phyloP scores from a whole-genome alignment of 2,329 filamentous ascomycete genomes.

The Colletotrichum sansevieriae region DNA sequence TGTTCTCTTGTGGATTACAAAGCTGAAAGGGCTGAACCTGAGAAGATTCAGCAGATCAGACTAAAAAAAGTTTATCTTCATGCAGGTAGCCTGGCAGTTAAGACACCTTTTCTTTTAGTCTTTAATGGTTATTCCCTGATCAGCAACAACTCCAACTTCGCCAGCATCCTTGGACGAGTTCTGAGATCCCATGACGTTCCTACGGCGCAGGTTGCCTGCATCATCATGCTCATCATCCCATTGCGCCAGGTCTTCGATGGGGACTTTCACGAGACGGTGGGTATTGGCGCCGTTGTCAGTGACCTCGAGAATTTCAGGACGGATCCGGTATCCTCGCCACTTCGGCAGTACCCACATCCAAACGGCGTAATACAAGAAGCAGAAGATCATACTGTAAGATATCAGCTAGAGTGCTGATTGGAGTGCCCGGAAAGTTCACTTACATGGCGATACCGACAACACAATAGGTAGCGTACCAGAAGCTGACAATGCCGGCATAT shows the following conservation, averaged over 20 bases:
- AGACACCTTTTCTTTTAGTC: not conserved
- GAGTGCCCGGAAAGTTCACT: constrained; percentile 48
- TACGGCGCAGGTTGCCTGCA: constrained; percentile 48
- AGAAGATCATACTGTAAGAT: constrained; percentile 59
- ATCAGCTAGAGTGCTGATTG: not conserved
- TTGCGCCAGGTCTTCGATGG: constrained; percentile 58
- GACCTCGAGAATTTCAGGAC: constrained; percentile 66
- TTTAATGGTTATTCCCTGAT: not conserved
- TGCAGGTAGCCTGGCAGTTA: too few relatives aligned
- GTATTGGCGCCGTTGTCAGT: constrained; percentile 57
- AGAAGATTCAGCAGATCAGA: too few relatives aligned
- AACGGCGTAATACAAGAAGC: constrained; percentile 68
- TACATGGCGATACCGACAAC: constrained; percentile 74
- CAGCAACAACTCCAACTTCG: not conserved
- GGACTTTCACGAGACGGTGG: constrained; percentile 66
- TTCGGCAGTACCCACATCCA: constrained; percentile 71
- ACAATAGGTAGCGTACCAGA: constrained; percentile 80
- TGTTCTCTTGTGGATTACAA: too few relatives aligned
- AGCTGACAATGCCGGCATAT: constrained; percentile 74
- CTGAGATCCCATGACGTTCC: constrained; percentile 18
- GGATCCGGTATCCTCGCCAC: constrained; percentile 64
- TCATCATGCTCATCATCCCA: constrained; percentile 73
- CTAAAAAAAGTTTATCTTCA: too few relatives aligned
- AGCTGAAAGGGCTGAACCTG: too few relatives aligned
- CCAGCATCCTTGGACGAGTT: constrained; percentile 17